Conservation (phyloP, 2,329 filamentous ascomycete genomes). For the Fusarium buharicum region DNA sequence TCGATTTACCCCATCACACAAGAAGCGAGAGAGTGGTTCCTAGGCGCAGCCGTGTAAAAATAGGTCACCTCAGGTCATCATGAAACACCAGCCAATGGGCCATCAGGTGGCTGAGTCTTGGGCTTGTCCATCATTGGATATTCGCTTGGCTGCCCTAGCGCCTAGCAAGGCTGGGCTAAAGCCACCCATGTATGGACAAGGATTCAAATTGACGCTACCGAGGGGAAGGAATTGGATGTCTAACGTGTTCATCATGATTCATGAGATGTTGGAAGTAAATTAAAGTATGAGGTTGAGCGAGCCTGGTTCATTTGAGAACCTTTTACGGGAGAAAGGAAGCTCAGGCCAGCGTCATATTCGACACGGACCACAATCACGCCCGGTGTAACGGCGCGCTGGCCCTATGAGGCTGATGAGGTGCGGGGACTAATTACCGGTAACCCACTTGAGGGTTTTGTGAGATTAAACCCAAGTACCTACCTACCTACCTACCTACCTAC, state of each 20-base stretch:
- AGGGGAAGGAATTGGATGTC: slow-evolving; percentile 19
- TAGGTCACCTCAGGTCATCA: slow-evolving; percentile 29
- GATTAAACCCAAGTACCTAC: not conserved
- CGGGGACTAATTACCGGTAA: slow-evolving; percentile 8
- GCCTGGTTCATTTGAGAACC: not conserved
- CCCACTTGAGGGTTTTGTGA: slow-evolving; percentile 19
- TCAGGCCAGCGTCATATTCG: not conserved
- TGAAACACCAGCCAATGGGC: slow-evolving; percentile 29
- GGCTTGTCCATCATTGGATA: slow-evolving; percentile 9
- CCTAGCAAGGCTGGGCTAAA: slow-evolving; percentile 30
- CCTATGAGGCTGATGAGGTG: slow-evolving; percentile 23
- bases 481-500: no score
- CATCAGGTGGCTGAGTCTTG: slow-evolving; percentile 25
- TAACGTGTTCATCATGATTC: slow-evolving; percentile 17
- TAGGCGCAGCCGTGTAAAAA: slow-evolving; percentile 37
- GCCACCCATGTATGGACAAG: slow-evolving; percentile 22
- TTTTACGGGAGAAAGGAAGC: slow-evolving; percentile 1
- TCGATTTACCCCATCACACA: slow-evolving; percentile 1
- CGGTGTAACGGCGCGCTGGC: slow-evolving; percentile 17
- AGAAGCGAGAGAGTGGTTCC: slow-evolving; percentile 5
- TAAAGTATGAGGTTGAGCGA: not conserved
- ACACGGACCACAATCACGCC: slow-evolving; percentile 7
- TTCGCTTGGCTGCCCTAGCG: slow-evolving; percentile 28
- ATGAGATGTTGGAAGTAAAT: not conserved
- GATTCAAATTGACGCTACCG: slow-evolving; percentile 29